These are phyloP conservation scores for Pyropia yezoensis DNA, from an alignment of 23 red algal species.

Conservation along the genomic window DNA sequence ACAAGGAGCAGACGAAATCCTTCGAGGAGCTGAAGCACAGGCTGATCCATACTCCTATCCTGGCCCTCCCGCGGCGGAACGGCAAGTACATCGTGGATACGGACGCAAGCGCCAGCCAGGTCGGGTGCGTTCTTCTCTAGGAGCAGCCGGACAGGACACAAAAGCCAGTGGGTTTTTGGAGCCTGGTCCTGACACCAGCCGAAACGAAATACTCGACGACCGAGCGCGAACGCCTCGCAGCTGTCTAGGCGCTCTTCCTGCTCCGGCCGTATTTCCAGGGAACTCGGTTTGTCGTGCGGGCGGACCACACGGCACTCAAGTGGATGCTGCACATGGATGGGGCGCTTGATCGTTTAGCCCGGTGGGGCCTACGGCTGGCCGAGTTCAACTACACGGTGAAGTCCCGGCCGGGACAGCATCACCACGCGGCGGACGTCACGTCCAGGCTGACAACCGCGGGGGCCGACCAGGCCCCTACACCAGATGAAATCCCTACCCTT, in stretches of 20 bases:
- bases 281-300: not conserved
- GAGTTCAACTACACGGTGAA: conserved; percentile 7
- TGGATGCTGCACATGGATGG: conserved; percentile 1
- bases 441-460: not conserved
- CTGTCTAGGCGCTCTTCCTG: no score
- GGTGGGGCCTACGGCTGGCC: conserved; percentile 7
- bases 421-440: not conserved
- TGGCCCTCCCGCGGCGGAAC: not conserved
- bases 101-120: conserved; percentile 1
- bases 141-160: not conserved
- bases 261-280: no score
- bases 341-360: not conserved
- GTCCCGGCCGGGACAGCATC: conserved; percentile 3
- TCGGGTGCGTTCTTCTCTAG: conserved; percentile 12
- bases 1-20: not conserved
- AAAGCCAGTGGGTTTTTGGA: no score
- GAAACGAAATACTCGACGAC: no score
- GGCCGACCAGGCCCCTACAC: not conserved
- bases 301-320: conserved; percentile 7
- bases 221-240: no score
- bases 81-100: conserved; percentile 4
- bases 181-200: no score
- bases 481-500: not conserved
- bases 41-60: no score
- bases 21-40: no score